Conservation (phyloP, 176 grass and related monocot genomes). For the Lolium multiflorum region DNA sequence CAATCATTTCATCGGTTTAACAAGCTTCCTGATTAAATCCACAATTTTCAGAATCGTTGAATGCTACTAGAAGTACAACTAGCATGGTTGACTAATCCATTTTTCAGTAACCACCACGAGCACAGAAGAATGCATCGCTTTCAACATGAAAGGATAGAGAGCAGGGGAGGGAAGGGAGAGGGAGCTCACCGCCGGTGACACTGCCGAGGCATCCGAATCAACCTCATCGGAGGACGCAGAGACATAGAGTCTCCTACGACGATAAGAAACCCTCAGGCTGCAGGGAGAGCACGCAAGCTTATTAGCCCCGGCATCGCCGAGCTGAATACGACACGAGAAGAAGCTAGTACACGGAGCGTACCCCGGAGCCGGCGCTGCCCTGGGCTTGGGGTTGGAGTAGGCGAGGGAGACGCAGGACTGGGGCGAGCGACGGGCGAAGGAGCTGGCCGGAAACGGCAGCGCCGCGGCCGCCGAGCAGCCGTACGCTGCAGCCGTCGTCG, state of each 20-base stretch:
- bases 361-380: neutral
- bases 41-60: neutral
- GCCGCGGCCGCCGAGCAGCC: constrained; percentile 24
- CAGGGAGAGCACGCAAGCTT: constrained; percentile 1
- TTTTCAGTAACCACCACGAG: neutral
- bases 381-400: constrained; percentile 18
- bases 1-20: no score
- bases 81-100: neutral
- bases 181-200: constrained; percentile 32
- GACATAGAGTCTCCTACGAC: neutral
- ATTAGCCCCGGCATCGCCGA: constrained; percentile 16
- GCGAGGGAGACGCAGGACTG: neutral
- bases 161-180: neutral
- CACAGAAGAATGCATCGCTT: neutral
- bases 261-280: constrained; percentile 43
- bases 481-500: constrained; percentile 29
- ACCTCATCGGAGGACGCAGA: constrained; percentile 39
- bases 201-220: constrained; percentile 10
- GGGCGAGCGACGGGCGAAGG: neutral
- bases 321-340: neutral
- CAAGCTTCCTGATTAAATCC: neutral
- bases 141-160: neutral
- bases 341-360: constrained; percentile 2
- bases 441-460: neutral
- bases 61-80: neutral